Evolutionary conservation across 2,329 filamentous ascomycete genomes (phyloP).

Genomic region (Ophiognomonia clavigignenti-juglandacearum): DNA sequence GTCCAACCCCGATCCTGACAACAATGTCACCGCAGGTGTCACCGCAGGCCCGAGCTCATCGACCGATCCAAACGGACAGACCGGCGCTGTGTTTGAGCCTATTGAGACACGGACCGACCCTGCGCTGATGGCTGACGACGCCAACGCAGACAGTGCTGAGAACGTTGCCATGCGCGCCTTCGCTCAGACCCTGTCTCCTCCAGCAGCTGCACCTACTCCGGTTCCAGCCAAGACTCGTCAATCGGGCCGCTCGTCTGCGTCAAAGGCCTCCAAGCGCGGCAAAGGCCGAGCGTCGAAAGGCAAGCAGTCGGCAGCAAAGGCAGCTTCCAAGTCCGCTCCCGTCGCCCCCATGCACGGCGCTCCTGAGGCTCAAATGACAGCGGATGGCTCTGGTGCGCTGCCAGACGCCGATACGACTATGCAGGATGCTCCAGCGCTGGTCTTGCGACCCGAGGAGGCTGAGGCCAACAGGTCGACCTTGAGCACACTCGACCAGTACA

Average conservation of each 20-base stretch:
- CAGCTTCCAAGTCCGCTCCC: background rate
- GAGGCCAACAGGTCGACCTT: conserved; percentile 11
- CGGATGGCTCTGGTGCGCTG: background rate
- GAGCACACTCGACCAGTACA: conserved; percentile 7
- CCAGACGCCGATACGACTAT: background rate
- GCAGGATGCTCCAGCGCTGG: background rate
- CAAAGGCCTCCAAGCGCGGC: background rate
- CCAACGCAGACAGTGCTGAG: background rate
- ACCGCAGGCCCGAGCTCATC: background rate
- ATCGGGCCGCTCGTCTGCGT: too few species aligned
- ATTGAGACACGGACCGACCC: background rate
- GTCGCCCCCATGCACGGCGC: background rate
- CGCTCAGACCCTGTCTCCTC: background rate
- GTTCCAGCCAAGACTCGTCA: background rate
- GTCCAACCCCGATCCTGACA: too few species aligned
- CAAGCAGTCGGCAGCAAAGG: background rate
- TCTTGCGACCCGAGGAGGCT: conserved; percentile 6
- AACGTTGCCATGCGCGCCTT: background rate
- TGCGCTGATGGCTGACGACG: background rate
- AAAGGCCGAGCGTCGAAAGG: background rate
- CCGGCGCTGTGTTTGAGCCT: background rate
- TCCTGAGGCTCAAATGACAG: background rate
- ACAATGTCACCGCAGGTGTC: too few species aligned
- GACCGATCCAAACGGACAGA: too few species aligned
- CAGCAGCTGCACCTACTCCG: background rate